Evolutionary conservation across 2,329 filamentous ascomycete species (phyloP).

Genomic region (Mollisiaceae sp.): DNA sequence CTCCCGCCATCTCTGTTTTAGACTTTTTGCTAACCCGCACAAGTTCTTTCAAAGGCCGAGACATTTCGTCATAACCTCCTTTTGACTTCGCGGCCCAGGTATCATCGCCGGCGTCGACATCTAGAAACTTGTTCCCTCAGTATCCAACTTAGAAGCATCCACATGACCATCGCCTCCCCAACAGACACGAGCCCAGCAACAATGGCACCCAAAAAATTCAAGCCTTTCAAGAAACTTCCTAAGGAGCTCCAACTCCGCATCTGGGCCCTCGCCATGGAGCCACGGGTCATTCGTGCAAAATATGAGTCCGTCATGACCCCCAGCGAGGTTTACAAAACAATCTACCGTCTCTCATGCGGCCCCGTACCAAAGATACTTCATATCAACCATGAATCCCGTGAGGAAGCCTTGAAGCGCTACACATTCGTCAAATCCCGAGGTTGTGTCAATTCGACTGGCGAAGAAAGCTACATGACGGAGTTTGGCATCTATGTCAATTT

Average conservation of each 20-base stretch:
- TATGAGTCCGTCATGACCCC: conserved; percentile 2
- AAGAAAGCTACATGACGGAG: not conserved
- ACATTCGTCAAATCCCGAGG: conserved; percentile 14
- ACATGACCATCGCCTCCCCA: not conserved
- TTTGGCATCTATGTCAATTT: conserved; percentile 22
- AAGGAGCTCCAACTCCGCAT: conserved; percentile 25
- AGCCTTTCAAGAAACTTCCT: conserved; percentile 23
- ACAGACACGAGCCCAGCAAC: not conserved
- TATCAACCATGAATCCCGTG: conserved; percentile 21
- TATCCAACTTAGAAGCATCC: not conserved
- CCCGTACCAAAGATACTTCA: conserved; percentile 20
- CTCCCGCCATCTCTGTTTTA: not conserved
- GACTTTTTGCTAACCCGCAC: not conserved
- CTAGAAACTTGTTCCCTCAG: not conserved
- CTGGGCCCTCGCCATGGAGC: conserved; percentile 20
- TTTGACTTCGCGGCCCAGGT: not conserved
- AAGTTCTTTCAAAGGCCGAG: not conserved
- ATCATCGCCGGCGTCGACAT: not conserved
- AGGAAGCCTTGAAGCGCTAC: conserved; percentile 23
- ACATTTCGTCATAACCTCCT: not conserved
- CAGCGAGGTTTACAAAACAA: not conserved
- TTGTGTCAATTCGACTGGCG: conserved; percentile 1
- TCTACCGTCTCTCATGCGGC: conserved; percentile 24
- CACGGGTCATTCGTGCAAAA: conserved; percentile 24
- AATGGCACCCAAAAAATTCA: conserved; percentile 23